phyloP scores from a whole-genome alignment of 371 early-diverging fungal species.

The Saksenaea vasiformis region DNA sequence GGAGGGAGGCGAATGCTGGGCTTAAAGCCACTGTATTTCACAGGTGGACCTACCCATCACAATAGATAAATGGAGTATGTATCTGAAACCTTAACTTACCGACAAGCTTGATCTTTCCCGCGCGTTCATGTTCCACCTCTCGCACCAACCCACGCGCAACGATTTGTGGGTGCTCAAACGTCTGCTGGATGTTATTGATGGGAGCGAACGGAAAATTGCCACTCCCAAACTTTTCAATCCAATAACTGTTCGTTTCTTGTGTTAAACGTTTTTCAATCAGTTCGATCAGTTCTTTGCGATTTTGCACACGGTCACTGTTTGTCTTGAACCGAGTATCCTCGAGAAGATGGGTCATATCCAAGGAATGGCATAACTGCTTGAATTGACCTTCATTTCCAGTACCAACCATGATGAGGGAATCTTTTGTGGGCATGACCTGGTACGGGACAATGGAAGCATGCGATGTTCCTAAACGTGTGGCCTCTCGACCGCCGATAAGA shows the following conservation, averaged over 20 bases:
- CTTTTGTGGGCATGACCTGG: slow-evolving; percentile 82
- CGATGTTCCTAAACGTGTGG: slow-evolving; percentile 82
- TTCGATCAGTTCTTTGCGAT: slow-evolving; percentile 66
- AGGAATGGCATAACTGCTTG: slow-evolving; percentile 55
- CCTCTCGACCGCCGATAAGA: slow-evolving; percentile 81
- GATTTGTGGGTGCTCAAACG: slow-evolving; percentile 90
- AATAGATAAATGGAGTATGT: neutral
- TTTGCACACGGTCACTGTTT: slow-evolving; percentile 73
- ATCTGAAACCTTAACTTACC: slow-evolving; percentile 26
- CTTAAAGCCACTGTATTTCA: slow-evolving; percentile 73
- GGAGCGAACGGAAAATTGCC: slow-evolving; percentile 84
- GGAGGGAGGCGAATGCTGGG: slow-evolving; percentile 77
- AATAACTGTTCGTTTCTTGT: slow-evolving; percentile 54
- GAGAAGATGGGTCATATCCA: slow-evolving; percentile 55
- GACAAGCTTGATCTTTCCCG: slow-evolving; percentile 77
- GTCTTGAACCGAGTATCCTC: slow-evolving; percentile 57
- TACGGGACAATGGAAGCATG: slow-evolving; percentile 95
- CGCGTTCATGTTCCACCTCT: slow-evolving; percentile 79
- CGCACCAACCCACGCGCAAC: slow-evolving; percentile 75
- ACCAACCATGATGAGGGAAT: slow-evolving; percentile 85
- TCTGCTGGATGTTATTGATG: slow-evolving; percentile 82
- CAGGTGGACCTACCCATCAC: slow-evolving; percentile 60
- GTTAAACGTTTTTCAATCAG: slow-evolving; percentile 55
- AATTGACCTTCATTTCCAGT: slow-evolving; percentile 90
- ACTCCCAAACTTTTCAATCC: slow-evolving; percentile 68